These are phyloP conservation scores for Tulasnella sp. DNA, from an alignment of 768 basidiomycete genomes.

Conservation along the genomic window DNA sequence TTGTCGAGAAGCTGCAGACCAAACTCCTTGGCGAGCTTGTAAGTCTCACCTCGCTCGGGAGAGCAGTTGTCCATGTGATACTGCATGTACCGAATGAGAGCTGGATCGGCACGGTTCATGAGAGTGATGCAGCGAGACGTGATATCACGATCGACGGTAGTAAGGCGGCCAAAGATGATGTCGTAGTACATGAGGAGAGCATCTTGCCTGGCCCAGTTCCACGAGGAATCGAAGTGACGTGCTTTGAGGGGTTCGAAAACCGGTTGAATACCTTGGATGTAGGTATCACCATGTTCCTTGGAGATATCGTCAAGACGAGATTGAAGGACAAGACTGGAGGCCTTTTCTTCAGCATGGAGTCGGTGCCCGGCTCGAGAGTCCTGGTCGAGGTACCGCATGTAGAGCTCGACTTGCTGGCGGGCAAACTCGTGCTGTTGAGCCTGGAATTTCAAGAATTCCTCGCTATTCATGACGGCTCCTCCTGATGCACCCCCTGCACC, in stretches of 20 bases:
- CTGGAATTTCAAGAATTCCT: conserved; percentile 96
- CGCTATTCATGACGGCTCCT: conserved; percentile 93
- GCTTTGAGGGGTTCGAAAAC: conserved; percentile 93
- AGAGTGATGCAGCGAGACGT: conserved; percentile 96
- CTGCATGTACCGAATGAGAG: conserved; percentile 90
- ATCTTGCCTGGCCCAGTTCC: conserved; percentile 99
- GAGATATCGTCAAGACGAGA: conserved; percentile 81
- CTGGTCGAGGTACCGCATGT: conserved; percentile 93
- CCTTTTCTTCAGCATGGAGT: conserved; percentile 82
- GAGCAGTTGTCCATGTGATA: conserved; percentile 86
- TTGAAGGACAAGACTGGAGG: conserved; percentile 66
- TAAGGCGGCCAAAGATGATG: conserved; percentile 92
- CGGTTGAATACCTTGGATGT: conserved; percentile 93
- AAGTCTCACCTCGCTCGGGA: conserved; percentile 79
- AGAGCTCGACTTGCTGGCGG: conserved; percentile 87
- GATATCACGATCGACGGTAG: conserved; percentile 91
- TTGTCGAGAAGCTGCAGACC: conserved; percentile 95
- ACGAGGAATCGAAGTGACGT: conserved; percentile 95
- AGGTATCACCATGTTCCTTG: conserved; percentile 88
- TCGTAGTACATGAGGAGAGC: conserved; percentile 97
- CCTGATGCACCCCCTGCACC: conserved; percentile 54
- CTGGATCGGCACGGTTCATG: conserved; percentile 94
- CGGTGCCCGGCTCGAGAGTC: conserved; percentile 92
- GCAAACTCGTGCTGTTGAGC: conserved; percentile 89
- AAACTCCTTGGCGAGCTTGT: conserved; percentile 93